These are phyloP conservation scores for Sanghuangporus baumii DNA, from an alignment of 1,284 basidiomycete genomes.

Conservation along the genomic window DNA sequence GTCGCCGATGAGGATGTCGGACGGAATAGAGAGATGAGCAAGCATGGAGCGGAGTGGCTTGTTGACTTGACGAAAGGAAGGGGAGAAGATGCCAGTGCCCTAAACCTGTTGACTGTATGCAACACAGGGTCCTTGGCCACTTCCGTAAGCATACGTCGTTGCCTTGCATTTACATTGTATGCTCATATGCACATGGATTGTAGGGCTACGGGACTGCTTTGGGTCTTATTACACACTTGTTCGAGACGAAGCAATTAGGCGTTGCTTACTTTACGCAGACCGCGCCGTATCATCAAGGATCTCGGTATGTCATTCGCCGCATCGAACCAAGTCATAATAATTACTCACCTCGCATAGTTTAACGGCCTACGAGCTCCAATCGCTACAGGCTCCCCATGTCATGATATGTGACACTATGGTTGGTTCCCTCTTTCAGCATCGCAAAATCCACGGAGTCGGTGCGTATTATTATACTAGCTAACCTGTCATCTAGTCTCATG, in stretches of 20 bases:
- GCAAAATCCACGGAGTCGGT: slow-evolving; percentile 85
- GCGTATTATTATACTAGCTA: slow-evolving; percentile 25
- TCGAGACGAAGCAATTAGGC: slow-evolving; percentile 69
- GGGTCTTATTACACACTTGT: slow-evolving; percentile 86
- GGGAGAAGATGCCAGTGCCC: slow-evolving; percentile 41
- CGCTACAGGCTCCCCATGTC: slow-evolving; percentile 75
- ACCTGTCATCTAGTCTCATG: not conserved
- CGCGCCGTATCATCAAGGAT: slow-evolving; percentile 90
- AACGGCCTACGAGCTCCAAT: slow-evolving; percentile 82
- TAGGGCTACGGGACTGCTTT: slow-evolving; percentile 92
- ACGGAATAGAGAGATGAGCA: slow-evolving; percentile 78
- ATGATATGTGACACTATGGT: slow-evolving; percentile 97
- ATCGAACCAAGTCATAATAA: not conserved
- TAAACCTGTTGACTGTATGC: slow-evolving; percentile 91
- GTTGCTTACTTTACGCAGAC: slow-evolving; percentile 89
- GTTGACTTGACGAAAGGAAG: slow-evolving; percentile 44
- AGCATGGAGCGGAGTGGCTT: slow-evolving; percentile 82
- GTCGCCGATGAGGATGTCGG: slow-evolving; percentile 83
- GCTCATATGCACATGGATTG: not conserved
- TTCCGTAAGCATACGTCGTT: slow-evolving; percentile 49
- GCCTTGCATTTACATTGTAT: not conserved
- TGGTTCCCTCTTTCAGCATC: slow-evolving; percentile 84
- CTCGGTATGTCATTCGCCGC: slow-evolving; percentile 39
- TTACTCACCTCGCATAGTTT: slow-evolving; percentile 39
- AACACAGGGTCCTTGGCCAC: slow-evolving; percentile 93